Evolutionary conservation across 2,329 filamentous ascomycete genomes (phyloP).

Genomic region (Phialophora macrospora): DNA sequence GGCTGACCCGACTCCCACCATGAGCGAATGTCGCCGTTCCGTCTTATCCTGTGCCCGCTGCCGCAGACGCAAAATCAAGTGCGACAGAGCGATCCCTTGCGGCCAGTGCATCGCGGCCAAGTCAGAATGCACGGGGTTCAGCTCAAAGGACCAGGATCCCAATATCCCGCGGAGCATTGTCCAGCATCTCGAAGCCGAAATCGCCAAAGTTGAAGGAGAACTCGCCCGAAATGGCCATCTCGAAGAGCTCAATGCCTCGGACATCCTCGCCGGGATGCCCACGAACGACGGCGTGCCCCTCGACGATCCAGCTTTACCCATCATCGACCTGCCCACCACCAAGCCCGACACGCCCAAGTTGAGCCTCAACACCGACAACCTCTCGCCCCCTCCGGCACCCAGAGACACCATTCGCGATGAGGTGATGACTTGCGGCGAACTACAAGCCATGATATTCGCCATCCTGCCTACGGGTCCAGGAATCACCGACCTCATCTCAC

Average conservation of each 20-base stretch:
- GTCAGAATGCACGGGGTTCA: slow-evolving; percentile 42
- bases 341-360: slow-evolving; percentile 24
- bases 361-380: slow-evolving; percentile 18
- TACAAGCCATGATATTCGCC: slow-evolving; percentile 43
- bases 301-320: slow-evolving; percentile 29
- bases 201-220: slow-evolving; percentile 44
- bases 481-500: slow-evolving; percentile 42
- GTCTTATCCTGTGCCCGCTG: slow-evolving; percentile 41
- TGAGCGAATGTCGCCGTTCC: slow-evolving; percentile 40
- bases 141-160: slow-evolving; percentile 40
- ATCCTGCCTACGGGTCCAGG: slow-evolving; percentile 41
- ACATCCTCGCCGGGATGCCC: slow-evolving; percentile 40
- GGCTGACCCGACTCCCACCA: slow-evolving; percentile 12
- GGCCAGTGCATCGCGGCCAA: slow-evolving; percentile 42
- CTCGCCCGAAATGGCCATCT: slow-evolving; percentile 41
- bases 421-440: slow-evolving; percentile 41
- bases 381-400: slow-evolving; percentile 8
- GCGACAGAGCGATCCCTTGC: slow-evolving; percentile 42
- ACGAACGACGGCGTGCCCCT: slow-evolving; percentile 36
- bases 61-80: slow-evolving; percentile 41
- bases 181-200: slow-evolving; percentile 45
- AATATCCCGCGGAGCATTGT: slow-evolving; percentile 44
- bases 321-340: slow-evolving; percentile 29
- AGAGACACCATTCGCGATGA: slow-evolving; percentile 38
- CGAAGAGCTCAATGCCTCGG: slow-evolving; percentile 39